Conservation (phyloP, 352 stramenopile species). For the Globisporangium cylindrosporum region DNA sequence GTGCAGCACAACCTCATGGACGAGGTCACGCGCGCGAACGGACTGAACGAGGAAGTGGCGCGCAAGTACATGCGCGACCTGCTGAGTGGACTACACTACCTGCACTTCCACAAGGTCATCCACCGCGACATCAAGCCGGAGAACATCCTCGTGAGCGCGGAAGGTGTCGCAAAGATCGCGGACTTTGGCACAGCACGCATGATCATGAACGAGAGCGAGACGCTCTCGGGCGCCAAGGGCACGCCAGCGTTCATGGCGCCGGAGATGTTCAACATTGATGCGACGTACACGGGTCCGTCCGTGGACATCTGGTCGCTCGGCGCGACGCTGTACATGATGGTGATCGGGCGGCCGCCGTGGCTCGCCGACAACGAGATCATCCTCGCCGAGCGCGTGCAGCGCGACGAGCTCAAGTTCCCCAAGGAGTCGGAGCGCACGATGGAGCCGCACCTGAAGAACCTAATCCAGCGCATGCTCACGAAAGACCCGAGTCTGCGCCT, state of each 20-base stretch:
- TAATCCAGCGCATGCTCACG: conserved; percentile 89
- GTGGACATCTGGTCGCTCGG: conserved; percentile 90
- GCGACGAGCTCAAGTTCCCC: conserved; percentile 85
- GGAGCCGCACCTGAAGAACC: conserved; percentile 87
- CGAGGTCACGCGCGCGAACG: conserved; percentile 69
- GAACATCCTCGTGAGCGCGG: conserved; percentile 83
- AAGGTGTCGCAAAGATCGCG: conserved; percentile 87
- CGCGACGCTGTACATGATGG: conserved; percentile 92
- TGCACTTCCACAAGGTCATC: conserved; percentile 93
- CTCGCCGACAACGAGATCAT: conserved; percentile 90
- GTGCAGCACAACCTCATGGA: conserved; percentile 92
- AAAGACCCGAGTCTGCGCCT: conserved; percentile 85
- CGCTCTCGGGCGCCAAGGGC: conserved; percentile 77
- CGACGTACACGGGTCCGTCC: conserved; percentile 79
- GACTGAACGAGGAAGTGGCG: conserved; percentile 61
- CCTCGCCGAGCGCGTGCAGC: conserved; percentile 80
- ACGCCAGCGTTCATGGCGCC: conserved; percentile 90
- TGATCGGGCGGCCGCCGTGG: conserved; percentile 89
- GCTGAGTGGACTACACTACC: conserved; percentile 87
- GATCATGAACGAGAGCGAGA: conserved; percentile 89
- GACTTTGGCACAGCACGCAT: conserved; percentile 90
- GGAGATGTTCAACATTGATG: conserved; percentile 90
- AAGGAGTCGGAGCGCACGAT: conserved; percentile 71
- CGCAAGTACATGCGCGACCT: conserved; percentile 90
- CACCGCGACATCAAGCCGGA: conserved; percentile 92